These are phyloP conservation scores for Tuber aestivum DNA, from an alignment of 495 filamentous ascomycete species.

Conservation along the genomic window DNA sequence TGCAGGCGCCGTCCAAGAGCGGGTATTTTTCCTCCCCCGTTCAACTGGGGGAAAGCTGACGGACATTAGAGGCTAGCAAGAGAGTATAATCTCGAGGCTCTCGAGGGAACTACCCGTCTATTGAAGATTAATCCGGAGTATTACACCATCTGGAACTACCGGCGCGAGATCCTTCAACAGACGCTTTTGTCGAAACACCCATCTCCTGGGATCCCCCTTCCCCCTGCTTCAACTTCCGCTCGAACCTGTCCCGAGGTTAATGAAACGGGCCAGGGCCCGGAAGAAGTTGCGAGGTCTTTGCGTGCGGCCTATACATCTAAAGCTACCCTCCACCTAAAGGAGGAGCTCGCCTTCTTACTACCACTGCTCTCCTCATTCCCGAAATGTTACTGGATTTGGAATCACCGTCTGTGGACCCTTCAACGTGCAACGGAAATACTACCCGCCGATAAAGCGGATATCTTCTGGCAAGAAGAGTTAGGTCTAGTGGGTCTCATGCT, in stretches of 20 bases:
- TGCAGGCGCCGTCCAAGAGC: slow-evolving; percentile 58
- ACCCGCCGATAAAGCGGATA: slow-evolving; percentile 49
- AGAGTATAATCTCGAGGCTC: slow-evolving; percentile 59
- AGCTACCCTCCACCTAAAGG: slow-evolving; percentile 45
- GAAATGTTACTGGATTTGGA: slow-evolving; percentile 99
- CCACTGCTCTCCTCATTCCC: slow-evolving; percentile 77
- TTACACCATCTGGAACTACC: slow-evolving; percentile 97
- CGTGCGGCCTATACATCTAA: slow-evolving; percentile 5
- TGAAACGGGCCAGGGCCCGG: slow-evolving; percentile 12
- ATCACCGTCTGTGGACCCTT: slow-evolving; percentile 85
- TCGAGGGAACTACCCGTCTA: slow-evolving; percentile 71
- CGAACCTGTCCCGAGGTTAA: slow-evolving; percentile 42
- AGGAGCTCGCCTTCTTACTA: slow-evolving; percentile 72
- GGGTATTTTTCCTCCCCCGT: slow-evolving; percentile 45
- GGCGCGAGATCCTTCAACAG: slow-evolving; percentile 57
- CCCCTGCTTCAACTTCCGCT: background rate
- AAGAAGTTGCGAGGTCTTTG: slow-evolving; percentile 34
- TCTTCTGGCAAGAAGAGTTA: slow-evolving; percentile 79
- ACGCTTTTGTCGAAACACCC: slow-evolving; percentile 43
- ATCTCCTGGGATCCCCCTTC: slow-evolving; percentile 34
- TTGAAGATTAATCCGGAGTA: slow-evolving; percentile 89
- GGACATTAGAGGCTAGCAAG: slow-evolving; percentile 50
- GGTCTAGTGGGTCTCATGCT: slow-evolving; percentile 79
- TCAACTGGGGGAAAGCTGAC: background rate
- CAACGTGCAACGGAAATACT: slow-evolving; percentile 61